phyloP scores from a whole-genome alignment of 2,329 filamentous ascomycete species.

The Pseudogymnoascus sp. region DNA sequence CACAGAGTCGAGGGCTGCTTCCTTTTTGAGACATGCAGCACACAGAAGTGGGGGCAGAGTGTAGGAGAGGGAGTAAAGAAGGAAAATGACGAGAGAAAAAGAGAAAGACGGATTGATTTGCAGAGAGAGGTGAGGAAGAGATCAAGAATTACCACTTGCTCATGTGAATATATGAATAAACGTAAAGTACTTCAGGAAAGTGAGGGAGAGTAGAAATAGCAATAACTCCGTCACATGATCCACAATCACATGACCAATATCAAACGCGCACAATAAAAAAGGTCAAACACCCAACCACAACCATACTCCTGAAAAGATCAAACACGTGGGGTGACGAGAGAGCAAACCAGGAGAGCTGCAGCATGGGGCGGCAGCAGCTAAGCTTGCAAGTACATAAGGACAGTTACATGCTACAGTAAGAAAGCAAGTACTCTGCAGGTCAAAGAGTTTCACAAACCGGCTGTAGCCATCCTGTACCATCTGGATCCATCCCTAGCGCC shows the following conservation, averaged over 20 bases:
- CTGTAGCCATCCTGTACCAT: neutral
- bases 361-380: too few relatives aligned
- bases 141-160: neutral
- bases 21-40: neutral
- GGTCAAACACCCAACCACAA: neutral
- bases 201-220: neutral
- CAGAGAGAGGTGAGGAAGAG: neutral
- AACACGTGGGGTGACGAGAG: neutral
- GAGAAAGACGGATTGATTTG: neutral
- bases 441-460: neutral
- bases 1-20: neutral
- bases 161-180: neutral
- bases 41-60: neutral
- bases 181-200: neutral
- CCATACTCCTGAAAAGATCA: neutral
- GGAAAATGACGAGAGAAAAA: neutral
- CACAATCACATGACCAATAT: neutral
- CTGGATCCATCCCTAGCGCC: neutral
- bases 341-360: neutral
- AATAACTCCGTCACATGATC: neutral
- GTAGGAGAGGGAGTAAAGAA: neutral
- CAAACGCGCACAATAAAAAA: neutral
- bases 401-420: too few relatives aligned
- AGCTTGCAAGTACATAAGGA: too few relatives aligned
- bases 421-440: neutral